These are phyloP conservation scores for Trichoderma aggressivum DNA, from an alignment of 2,329 filamentous ascomycete species.

Conservation along the genomic window DNA sequence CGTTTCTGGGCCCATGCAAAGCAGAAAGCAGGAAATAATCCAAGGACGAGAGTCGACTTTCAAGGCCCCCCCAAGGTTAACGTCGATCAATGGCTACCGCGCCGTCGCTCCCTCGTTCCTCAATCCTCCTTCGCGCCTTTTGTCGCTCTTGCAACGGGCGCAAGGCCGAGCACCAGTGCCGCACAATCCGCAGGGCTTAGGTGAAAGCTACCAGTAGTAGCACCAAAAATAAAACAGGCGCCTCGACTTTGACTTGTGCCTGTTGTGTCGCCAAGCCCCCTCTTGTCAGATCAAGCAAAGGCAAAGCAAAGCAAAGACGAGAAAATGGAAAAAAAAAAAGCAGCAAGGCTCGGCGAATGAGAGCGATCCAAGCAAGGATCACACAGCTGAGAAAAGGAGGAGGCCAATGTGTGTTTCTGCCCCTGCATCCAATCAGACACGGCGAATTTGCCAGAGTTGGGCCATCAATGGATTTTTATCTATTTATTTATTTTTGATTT, in stretches of 20 bases:
- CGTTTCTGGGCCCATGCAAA: background rate
- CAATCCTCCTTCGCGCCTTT: background rate
- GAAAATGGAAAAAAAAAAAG: background rate
- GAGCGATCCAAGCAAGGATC: background rate
- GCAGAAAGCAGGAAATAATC: background rate
- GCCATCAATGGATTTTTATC: background rate
- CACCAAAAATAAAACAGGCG: background rate
- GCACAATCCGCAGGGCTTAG: constrained; percentile 1
- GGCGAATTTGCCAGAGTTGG: background rate
- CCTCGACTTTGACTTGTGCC: background rate
- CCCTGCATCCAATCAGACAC: background rate
- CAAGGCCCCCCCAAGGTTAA: too few species aligned
- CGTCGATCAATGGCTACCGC: background rate
- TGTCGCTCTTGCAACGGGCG: background rate
- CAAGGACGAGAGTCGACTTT: background rate
- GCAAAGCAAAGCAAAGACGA: background rate
- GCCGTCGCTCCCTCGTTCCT: background rate
- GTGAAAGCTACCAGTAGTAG: background rate
- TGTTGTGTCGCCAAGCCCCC: background rate
- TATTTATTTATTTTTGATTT: too few species aligned
- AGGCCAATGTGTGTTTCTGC: background rate
- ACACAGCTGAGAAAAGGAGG: background rate
- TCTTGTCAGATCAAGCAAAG: background rate
- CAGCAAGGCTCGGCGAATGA: background rate
- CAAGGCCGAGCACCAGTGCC: background rate